A percentile compares a stretch with the other conserved stretches of the same genome.
phyloP scores from a whole-genome alignment of 805 yeast genomes.

The Myxozyma monticola region DNA sequence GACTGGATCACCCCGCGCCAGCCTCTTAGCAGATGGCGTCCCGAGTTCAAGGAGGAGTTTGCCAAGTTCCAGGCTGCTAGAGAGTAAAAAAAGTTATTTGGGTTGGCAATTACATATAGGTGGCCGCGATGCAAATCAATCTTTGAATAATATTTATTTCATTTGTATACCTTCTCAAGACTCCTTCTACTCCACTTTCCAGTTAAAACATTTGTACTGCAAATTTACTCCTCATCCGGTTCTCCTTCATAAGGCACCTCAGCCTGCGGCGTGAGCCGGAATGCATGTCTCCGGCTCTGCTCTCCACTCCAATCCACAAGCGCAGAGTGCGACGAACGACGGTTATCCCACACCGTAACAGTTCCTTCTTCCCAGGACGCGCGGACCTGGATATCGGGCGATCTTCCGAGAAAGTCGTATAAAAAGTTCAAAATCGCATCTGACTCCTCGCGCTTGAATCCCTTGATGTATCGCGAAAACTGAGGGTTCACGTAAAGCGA shows the following conservation, averaged over 20 bases:
- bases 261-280: conserved; percentile 72
- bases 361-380: conserved; percentile 71
- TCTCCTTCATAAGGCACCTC: conserved; percentile 54
- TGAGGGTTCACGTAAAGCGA: conserved; percentile 47
- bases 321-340: conserved; percentile 69
- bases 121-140: no score
- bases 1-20: conserved; percentile 31
- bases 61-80: conserved; percentile 21
- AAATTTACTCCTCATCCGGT: neutral
- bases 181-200: no score
- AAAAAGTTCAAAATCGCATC: conserved; percentile 59
- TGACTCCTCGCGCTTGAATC: conserved; percentile 70
- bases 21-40: conserved; percentile 35
- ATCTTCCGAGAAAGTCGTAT: conserved; percentile 50
- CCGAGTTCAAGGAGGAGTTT: conserved; percentile 27
- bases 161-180: no score
- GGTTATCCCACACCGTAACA: conserved; percentile 76
- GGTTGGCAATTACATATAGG: no score
- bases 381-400: conserved; percentile 65
- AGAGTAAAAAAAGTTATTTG: conserved; percentile 1
- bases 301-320: conserved; percentile 60
- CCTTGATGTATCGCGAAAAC: conserved; percentile 63
- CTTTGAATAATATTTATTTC: no score
- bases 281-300: conserved; percentile 61
- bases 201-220: no score